Evolutionary conservation across 176 grass and related monocot genomes (phyloP).

Genomic region (Triticum dicoccoides): DNA sequence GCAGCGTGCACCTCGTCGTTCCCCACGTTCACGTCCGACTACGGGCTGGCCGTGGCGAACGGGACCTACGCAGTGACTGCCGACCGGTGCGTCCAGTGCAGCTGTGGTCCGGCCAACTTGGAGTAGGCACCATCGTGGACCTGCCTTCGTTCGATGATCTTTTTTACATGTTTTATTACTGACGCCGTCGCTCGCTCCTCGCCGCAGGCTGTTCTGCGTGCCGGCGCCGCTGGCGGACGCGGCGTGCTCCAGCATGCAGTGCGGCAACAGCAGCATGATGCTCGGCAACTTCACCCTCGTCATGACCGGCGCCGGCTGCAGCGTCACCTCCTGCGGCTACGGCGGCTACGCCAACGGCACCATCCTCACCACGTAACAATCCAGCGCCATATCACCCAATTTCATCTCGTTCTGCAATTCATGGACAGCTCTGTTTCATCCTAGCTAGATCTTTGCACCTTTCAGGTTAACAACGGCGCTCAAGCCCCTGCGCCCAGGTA

Average conservation of each 20-base stretch:
- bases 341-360: slow-evolving; percentile 77
- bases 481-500: slow-evolving; percentile 79
- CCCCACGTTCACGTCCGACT: slow-evolving; percentile 52
- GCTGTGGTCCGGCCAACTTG: slow-evolving; percentile 72
- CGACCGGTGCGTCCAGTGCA: slow-evolving; percentile 81
- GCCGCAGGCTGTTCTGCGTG: slow-evolving; percentile 70
- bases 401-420: neutral
- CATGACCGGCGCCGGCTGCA: slow-evolving; percentile 66
- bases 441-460: too few relatives aligned
- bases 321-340: slow-evolving; percentile 77
- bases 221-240: slow-evolving; percentile 67
- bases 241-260: slow-evolving; percentile 87
- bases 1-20: slow-evolving; percentile 67
- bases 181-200: neutral
- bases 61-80: slow-evolving; percentile 81
- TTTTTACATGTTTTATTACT: neutral
- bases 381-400: too few relatives aligned
- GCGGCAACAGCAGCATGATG: slow-evolving; percentile 64
- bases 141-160: neutral
- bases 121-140: slow-evolving; percentile 39
- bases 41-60: slow-evolving; percentile 66
- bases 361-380: slow-evolving; percentile 53
- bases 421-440: neutral
- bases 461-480: slow-evolving; percentile 60
- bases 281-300: slow-evolving; percentile 65